Conservation (phyloP, 2,329 filamentous ascomycete species). For the Calonectria pteridis region DNA sequence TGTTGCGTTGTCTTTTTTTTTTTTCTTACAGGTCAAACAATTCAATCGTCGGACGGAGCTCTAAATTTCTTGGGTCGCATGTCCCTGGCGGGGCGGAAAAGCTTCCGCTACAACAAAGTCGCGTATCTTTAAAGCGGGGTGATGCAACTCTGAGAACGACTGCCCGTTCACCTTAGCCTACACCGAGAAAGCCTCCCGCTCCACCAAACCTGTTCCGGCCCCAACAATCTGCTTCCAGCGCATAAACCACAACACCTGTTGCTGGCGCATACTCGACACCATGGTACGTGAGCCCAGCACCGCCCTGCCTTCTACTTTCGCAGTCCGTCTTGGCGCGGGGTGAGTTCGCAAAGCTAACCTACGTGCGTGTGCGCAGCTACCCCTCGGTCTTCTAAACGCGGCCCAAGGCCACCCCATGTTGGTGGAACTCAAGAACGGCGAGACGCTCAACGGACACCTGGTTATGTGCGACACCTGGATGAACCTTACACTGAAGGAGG, state of each 20-base stretch:
- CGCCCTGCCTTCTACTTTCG: background rate
- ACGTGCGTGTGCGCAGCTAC: constrained; percentile 61
- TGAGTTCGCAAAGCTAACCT: constrained; percentile 39
- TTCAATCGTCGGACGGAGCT: background rate
- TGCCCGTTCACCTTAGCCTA: constrained; percentile 35
- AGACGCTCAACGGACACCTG: constrained; percentile 96
- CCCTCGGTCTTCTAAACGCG: constrained; percentile 88
- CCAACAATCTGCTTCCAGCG: constrained; percentile 41
- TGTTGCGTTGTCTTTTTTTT: background rate
- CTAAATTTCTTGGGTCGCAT: constrained; percentile 18
- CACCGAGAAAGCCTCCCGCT: constrained; percentile 43
- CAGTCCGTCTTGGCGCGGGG: constrained; percentile 11
- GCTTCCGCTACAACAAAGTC: constrained; percentile 21
- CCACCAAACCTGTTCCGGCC: constrained; percentile 43
- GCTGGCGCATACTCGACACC: constrained; percentile 36
- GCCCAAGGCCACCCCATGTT: constrained; percentile 98
- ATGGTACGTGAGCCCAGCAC: constrained; percentile 39
- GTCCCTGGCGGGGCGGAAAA: constrained; percentile 27
- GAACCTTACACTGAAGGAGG: constrained; percentile 97
- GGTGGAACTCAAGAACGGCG: constrained; percentile 96
- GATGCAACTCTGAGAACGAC: constrained; percentile 40
- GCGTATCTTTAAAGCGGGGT: constrained; percentile 36
- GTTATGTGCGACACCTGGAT: constrained; percentile 99
- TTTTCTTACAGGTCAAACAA: background rate
- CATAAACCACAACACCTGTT: constrained; percentile 37